phyloP scores from a whole-genome alignment of 2,329 filamentous ascomycete genomes.

The Trichoderma hamatum region DNA sequence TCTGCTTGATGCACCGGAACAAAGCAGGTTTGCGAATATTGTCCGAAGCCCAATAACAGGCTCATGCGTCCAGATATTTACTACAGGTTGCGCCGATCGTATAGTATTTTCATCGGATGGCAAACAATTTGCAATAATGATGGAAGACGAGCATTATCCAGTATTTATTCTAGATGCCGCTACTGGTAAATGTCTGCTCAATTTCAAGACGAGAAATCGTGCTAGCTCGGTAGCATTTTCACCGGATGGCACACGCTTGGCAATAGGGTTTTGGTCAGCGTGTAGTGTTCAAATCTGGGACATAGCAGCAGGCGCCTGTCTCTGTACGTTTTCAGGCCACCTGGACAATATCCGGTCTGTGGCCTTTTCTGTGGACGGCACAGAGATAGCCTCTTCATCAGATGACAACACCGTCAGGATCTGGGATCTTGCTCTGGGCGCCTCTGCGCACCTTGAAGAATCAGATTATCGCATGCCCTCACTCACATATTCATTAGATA shows the following conservation, averaged over 20 bases:
- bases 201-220: no score
- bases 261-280: accelerated
- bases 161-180: not conserved
- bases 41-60: not conserved
- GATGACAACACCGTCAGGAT: not conserved
- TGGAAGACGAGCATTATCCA: no score
- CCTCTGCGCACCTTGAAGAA: not conserved
- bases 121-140: not conserved
- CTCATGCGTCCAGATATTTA: not conserved
- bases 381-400: not conserved
- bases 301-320: not conserved
- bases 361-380: not conserved
- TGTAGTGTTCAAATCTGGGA: not conserved
- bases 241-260: not conserved
- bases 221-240: no score
- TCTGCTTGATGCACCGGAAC: not conserved
- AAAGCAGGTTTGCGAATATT: not conserved
- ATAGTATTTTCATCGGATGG: not conserved
- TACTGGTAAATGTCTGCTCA: not conserved
- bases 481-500: no score
- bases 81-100: accelerated
- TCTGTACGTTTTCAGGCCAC: not conserved
- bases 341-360: no score
- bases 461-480: accelerated
- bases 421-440: not conserved